Base-by-base conservation (phyloP, 1,284 basidiomycete species). In the Trichosporon ovoides region DNA sequence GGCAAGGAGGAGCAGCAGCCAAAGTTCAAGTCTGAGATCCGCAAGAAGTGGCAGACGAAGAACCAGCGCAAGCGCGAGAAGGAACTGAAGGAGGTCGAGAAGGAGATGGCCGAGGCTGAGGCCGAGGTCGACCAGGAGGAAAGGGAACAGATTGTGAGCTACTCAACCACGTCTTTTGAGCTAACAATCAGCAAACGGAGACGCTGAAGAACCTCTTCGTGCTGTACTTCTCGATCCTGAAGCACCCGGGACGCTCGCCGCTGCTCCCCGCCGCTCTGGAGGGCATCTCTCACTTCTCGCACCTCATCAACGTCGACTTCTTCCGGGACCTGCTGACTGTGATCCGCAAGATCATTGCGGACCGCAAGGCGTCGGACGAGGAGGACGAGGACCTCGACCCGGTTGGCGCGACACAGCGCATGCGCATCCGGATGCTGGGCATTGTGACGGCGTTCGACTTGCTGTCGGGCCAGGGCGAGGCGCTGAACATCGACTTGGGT, bases 251-350 rank as follows among this genome's bases (percentile, higher is more conserved):
- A n/a, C 86, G 87, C 16, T 88, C 87, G 3, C 86, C 88, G 7
- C 82, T 98, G 10, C 82, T 98, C 19, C 87, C 92, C 12, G 85
- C 89, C 24, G 93, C 93, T 28, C 80, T 99, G 64, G 87, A 89
- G 70, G 96, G 96, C 61, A 88, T 99, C 68, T 86, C 92, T 6
- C 87, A 87, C 77, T 98, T 91, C 71, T 88, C 95, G 0, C 96
- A 98, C 75, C 83, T 97, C 57, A 92, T 99, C 76, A 99, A 97
- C 77, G 84, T 98, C 68, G 96, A 99, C 75, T 99, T 99, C 79
- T 99, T 99, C 85, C 87, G 88, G 66, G 96, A 98, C 78, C 80
- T 99, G 49, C 83, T 98, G 77, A 82, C 85, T 54, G 92, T 96
- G 1, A 81, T 99, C 34, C 89, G 90, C 73, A 82, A 82, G 58